A percentile compares a stretch with the other conserved stretches of the same genome.
These are phyloP conservation scores for Russula foetens DNA, from an alignment of 768 basidiomycete genomes.

Conservation along the genomic window DNA sequence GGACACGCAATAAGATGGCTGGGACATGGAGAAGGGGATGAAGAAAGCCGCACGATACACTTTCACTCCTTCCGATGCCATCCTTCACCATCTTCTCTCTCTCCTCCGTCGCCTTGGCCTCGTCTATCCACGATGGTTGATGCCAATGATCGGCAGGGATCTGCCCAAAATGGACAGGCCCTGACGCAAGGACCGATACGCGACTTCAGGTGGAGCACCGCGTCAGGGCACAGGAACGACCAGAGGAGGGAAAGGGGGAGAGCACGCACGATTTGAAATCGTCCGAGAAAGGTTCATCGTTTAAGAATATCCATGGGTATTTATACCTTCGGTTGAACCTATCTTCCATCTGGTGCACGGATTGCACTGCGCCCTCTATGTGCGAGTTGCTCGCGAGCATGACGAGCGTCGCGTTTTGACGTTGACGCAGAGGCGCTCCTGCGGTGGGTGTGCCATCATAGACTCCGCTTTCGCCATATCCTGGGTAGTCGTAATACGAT, in stretches of 20 bases:
- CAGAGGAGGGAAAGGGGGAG: no score
- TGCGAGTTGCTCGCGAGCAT: slow-evolving; percentile 64
- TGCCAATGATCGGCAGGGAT: slow-evolving; percentile 41
- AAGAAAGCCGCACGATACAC: slow-evolving; percentile 7
- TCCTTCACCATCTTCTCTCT: slow-evolving; percentile 34
- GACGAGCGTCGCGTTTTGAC: slow-evolving; percentile 29
- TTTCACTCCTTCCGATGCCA: neutral
- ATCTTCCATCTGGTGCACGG: slow-evolving; percentile 75
- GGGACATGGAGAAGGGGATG: neutral
- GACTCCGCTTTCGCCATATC: neutral
- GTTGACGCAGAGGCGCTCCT: neutral
- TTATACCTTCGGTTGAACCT: slow-evolving; percentile 72
- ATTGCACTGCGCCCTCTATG: slow-evolving; percentile 46
- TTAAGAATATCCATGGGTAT: slow-evolving; percentile 87
- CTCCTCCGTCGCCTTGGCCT: slow-evolving; percentile 34
- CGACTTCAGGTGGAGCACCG: slow-evolving; percentile 20
- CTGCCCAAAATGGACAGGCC: slow-evolving; percentile 33
- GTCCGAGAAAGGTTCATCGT: slow-evolving; percentile 72
- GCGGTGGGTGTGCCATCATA: no score
- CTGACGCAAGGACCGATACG: slow-evolving; percentile 25
- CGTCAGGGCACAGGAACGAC: neutral
- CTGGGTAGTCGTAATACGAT: no score
- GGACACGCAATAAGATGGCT: neutral
- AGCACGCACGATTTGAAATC: slow-evolving; percentile 56
- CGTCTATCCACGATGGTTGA: slow-evolving; percentile 47